Evolutionary conservation across 495 filamentous ascomycete species (phyloP), one percentile per base, ranked within the genome.

Genomic region (Penicillium parvum): DNA sequence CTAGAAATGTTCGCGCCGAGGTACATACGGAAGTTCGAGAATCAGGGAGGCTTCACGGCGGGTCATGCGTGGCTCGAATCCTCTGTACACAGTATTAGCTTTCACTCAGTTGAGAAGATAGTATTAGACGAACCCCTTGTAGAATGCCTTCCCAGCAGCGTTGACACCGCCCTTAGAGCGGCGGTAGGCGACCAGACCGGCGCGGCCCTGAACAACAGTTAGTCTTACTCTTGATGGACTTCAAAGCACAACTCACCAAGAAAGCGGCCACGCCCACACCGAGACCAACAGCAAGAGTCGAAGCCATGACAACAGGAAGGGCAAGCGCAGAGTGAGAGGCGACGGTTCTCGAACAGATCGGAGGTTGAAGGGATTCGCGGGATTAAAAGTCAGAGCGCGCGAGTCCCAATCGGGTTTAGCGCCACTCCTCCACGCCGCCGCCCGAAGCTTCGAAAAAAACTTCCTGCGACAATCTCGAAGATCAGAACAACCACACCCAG

Each of bases 41-140:
- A 99, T 97, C 60, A 99, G 69, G 18, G 88, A 73, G 23, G 92
- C 92, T 71, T 99, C 92, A 50, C 84, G 79, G 47, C 83, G 76
- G 62, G 81, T 96, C 90, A 99, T 97, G 55, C 80, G 84, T 28
- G 82, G 76, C 72, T 97, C 92, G 63, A 99, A 99, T 22, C 92
- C 92, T 55, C 69, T 73, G 40, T 45, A 45, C 19, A 37, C 22
- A n/a, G 7, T 27, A 12, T 47, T 14, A 49, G 49, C 58, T 37
- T 38, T 9, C 3, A 40, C 32, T 15, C 10, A 16, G 12, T 40
- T 8, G 7, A 2, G 15, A 8, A 1, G 3, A 2, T 5, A 14
- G 11, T 2, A 25, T 34, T 1, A 20, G 10, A 63, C 65, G 27
- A 38, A 73, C 69, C 92, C 92, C 67, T 96, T 97, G 74, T 95